A percentile compares a stretch with the other conserved stretches of the same genome.
Conservation (phyloP, 2,329 filamentous ascomycete species). For the Fusarium vanettenii region DNA sequence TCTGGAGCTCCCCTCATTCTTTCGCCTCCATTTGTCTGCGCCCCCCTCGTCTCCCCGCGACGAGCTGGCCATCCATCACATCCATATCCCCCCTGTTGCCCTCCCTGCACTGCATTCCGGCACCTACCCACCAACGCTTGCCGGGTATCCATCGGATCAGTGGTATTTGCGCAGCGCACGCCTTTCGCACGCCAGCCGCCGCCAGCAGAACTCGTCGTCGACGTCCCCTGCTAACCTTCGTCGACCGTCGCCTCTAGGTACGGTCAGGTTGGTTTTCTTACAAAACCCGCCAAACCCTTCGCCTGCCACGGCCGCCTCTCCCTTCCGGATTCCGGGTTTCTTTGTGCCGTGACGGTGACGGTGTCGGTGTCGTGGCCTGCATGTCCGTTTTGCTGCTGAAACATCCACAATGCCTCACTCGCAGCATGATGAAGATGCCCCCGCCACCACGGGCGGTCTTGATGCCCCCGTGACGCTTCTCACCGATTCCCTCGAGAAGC, state of each 20-base stretch:
- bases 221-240: conserved; percentile 28
- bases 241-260: conserved; percentile 12
- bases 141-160: conserved; percentile 10
- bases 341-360: conserved; percentile 27
- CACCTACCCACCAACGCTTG: background rate
- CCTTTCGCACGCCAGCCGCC: conserved; percentile 25
- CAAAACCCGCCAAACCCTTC: conserved; percentile 18
- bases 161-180: background rate
- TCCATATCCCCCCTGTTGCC: background rate
- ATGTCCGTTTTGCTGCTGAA: conserved; percentile 10
- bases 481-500: conserved; percentile 82
- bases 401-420: conserved; percentile 47
- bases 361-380: conserved; percentile 29
- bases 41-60: background rate
- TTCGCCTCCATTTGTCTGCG: background rate
- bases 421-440: conserved; percentile 38
- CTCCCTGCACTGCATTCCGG: conserved; percentile 1
- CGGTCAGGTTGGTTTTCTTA: background rate
- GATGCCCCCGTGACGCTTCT: conserved; percentile 60
- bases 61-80: background rate
- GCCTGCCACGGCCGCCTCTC: conserved; percentile 24
- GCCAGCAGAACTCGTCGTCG: background rate
- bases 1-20: background rate
- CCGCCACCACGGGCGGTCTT: conserved; percentile 41
- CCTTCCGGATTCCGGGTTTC: conserved; percentile 14